Evolutionary conservation across 139 green algal species (phyloP).

Genomic region (Prasinococcaceae sp.): DNA sequence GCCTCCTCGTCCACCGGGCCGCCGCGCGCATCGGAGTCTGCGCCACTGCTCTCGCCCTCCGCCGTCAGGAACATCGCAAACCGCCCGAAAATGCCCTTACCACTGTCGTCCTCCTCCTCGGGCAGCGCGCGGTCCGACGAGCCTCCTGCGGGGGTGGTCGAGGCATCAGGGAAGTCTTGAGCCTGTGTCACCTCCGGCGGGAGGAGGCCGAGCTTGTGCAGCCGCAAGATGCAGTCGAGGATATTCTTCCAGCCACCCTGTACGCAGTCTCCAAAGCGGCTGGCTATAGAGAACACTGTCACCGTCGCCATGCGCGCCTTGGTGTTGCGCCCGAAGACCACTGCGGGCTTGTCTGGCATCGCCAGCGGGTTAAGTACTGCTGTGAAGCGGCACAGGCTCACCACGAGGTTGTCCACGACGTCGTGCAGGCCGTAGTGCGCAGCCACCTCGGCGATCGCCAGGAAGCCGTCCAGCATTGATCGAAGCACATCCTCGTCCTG

Average conservation of each 20-base stretch:
- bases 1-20: constrained; percentile 25
- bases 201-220: constrained; percentile 65
- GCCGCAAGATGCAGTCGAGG: constrained; percentile 61
- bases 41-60: constrained; percentile 10
- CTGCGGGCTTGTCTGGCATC: constrained; percentile 22
- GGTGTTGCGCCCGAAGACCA: constrained; percentile 51
- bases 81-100: constrained; percentile 25
- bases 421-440: constrained; percentile 36
- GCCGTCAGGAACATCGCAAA: constrained; percentile 28
- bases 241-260: constrained; percentile 66
- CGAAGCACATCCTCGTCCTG: constrained; percentile 32
- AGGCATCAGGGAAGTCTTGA: neutral
- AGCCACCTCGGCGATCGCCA: constrained; percentile 30
- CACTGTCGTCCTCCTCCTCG: constrained; percentile 12
- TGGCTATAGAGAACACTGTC: constrained; percentile 59
- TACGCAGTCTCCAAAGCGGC: constrained; percentile 65
- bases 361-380: constrained; percentile 33
- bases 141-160: neutral
- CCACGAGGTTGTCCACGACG: constrained; percentile 32
- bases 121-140: neutral
- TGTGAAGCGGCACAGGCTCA: constrained; percentile 58
- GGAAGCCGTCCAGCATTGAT: constrained; percentile 37
- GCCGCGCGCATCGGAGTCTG: constrained; percentile 20
- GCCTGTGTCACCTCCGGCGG: constrained; percentile 5
- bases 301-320: constrained; percentile 52